Evolutionary conservation across 2,329 filamentous ascomycete species (phyloP).

Genomic region (Colletotrichum lupini): DNA sequence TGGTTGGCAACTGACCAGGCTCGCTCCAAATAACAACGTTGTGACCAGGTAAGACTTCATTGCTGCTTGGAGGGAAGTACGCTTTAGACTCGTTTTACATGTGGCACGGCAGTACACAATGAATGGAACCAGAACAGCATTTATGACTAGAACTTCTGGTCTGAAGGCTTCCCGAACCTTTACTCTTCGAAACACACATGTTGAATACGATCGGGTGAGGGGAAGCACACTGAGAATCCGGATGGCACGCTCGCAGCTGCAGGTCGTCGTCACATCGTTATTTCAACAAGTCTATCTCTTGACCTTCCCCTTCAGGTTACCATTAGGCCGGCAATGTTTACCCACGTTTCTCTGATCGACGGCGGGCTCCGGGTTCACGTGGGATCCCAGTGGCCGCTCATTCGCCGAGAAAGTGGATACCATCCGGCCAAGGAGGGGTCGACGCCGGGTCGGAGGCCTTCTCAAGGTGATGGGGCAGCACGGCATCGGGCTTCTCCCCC

Average conservation of each 20-base stretch:
- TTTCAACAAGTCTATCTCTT: not conserved
- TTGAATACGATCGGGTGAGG: not conserved
- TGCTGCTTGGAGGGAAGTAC: not conserved
- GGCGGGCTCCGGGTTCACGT: conserved; percentile 8
- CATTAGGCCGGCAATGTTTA: not conserved
- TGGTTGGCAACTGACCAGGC: not conserved
- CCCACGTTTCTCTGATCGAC: conserved; percentile 1
- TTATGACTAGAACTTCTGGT: not conserved
- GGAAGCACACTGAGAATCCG: not conserved
- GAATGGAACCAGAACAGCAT: not conserved
- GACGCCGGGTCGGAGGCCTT: too few relatives aligned
- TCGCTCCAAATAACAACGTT: not conserved
- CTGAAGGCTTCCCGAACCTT: not conserved
- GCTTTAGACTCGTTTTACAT: not conserved
- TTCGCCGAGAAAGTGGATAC: not conserved
- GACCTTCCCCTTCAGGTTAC: not conserved
- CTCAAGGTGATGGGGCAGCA: not conserved
- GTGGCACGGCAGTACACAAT: not conserved
- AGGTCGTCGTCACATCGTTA: not conserved
- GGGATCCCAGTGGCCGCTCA: not conserved
- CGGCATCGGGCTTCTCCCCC: not conserved
- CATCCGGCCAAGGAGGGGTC: not conserved
- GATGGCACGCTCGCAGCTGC: not conserved
- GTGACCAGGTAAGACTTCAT: not conserved
- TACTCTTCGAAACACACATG: not conserved